Conservation (phyloP, 106 monocot genomes). For the Narthecium ossifragum region DNA sequence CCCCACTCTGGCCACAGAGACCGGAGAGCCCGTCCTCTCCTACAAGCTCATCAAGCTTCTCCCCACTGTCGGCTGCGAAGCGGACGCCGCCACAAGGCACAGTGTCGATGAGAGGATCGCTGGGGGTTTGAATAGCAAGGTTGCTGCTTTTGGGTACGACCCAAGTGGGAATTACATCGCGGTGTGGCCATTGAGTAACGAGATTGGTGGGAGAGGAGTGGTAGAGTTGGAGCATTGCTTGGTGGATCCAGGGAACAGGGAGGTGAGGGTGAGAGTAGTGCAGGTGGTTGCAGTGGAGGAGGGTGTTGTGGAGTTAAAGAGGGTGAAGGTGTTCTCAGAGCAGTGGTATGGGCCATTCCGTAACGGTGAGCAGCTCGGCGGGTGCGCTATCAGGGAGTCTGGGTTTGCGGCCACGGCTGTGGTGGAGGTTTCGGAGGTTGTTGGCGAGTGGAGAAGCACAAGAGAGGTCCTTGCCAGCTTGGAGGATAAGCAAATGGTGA, state of each 20-base stretch:
- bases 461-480: constrained; percentile 25
- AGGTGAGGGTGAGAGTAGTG: constrained; percentile 54
- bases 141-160: constrained; percentile 46
- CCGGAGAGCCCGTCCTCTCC: constrained; percentile 19
- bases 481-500: constrained; percentile 17
- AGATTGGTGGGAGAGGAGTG: constrained; percentile 13
- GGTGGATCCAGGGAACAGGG: constrained; percentile 45
- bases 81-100: constrained; percentile 79
- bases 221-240: constrained; percentile 83
- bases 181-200: constrained; percentile 39
- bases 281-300: constrained; percentile 33
- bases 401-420: constrained; percentile 47
- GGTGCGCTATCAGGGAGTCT: constrained; percentile 72
- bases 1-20: constrained; percentile 71
- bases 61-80: constrained; percentile 94
- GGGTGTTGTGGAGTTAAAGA: constrained; percentile 34
- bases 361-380: constrained; percentile 82
- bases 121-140: constrained; percentile 16
- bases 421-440: constrained; percentile 36
- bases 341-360: constrained; percentile 87
- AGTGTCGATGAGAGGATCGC: constrained; percentile 46
- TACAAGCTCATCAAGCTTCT: constrained; percentile 79
- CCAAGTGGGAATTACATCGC: constrained; percentile 51
- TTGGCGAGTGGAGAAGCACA: constrained; percentile 47
- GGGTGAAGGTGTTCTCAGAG: constrained; percentile 69